Conservation (phyloP, 352 stramenopile species). For the Phytophthora foliorum region DNA sequence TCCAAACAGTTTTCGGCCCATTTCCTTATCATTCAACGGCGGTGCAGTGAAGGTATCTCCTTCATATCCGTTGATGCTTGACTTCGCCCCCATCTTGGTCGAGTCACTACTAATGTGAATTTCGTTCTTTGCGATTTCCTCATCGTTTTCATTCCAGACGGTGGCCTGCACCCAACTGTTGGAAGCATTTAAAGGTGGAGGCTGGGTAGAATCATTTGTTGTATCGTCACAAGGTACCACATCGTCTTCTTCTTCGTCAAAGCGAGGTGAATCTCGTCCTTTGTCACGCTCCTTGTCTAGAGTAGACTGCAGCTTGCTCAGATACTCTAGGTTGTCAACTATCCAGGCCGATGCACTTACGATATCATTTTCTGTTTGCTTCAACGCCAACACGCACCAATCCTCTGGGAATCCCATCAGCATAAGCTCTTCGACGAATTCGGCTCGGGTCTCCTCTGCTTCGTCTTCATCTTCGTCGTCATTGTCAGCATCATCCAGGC, state of each 20-base stretch:
- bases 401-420: conserved; percentile 94
- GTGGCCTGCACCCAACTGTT: conserved; percentile 23
- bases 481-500: conserved; percentile 27
- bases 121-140: not conserved
- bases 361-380: conserved; percentile 93
- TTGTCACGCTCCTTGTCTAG: conserved; percentile 76
- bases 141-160: conserved; percentile 14
- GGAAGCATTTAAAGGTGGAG: conserved; percentile 6
- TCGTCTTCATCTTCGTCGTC: conserved; percentile 57
- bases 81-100: not conserved
- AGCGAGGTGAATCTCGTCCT: conserved; percentile 41
- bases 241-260: conserved; percentile 81
- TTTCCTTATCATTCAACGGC: conserved; percentile 81
- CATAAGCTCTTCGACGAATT: conserved; percentile 93
- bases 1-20: conserved; percentile 83
- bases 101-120: not conserved
- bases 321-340: conserved; percentile 94
- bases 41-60: conserved; percentile 9
- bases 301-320: conserved; percentile 84
- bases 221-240: conserved; percentile 15
- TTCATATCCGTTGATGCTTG: not conserved
- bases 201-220: not conserved
- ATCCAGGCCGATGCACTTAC: conserved; percentile 93
- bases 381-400: conserved; percentile 92
- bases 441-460: conserved; percentile 61